A percentile compares a stretch with the other conserved stretches of the same genome.
phyloP scores from a whole-genome alignment of 176 grass and related monocot species.

The Thinopyrum elongatum region DNA sequence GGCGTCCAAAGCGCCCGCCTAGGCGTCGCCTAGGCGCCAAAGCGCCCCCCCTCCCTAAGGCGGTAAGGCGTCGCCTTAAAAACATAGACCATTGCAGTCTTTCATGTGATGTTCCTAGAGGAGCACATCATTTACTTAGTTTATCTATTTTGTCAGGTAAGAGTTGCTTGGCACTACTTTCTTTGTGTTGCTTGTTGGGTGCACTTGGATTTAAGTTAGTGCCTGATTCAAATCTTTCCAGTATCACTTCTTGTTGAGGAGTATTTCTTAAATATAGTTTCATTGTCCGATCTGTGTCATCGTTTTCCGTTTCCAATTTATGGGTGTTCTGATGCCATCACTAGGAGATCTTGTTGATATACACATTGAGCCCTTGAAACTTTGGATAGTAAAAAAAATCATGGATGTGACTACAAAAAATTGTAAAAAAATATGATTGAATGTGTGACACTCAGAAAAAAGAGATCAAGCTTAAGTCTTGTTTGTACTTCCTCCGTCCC shows the following conservation, averaged over 20 bases:
- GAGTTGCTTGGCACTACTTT: constrained; percentile 16
- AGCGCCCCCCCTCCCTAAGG: too few relatives aligned
- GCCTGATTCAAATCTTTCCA: neutral
- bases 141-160: constrained; percentile 7
- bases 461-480: neutral
- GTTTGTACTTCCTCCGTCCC: too few relatives aligned
- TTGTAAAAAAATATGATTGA: neutral
- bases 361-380: neutral
- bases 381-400: neutral
- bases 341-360: neutral
- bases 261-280: neutral
- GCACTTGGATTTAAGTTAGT: neutral
- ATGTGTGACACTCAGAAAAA: neutral
- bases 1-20: too few relatives aligned
- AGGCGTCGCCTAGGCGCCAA: too few relatives aligned
- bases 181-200: neutral
- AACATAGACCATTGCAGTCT: neutral
- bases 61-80: too few relatives aligned
- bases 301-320: neutral
- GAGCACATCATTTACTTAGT: neutral
- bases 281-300: neutral
- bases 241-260: neutral
- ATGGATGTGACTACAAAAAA: neutral
- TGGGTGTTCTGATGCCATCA: neutral
- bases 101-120: constrained; percentile 1